Evolutionary conservation across 345 rosid species (phyloP).

Genomic region (Gossypium australe): DNA sequence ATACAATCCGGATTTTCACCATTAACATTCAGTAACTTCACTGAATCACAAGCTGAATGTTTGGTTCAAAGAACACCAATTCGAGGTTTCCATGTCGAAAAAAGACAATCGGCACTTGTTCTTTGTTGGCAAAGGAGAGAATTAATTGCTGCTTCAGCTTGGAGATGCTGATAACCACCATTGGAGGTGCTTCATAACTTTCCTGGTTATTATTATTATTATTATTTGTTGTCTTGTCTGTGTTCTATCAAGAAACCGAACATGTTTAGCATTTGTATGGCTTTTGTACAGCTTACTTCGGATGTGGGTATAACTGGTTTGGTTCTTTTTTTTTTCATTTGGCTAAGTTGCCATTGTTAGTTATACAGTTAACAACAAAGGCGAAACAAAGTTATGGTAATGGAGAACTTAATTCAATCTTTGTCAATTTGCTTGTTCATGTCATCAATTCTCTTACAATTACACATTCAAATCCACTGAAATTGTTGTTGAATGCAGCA

Average conservation of each 20-base stretch:
- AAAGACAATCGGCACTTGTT: slow-evolving; percentile 62
- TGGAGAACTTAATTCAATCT: background rate
- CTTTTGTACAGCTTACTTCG: background rate
- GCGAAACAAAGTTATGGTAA: background rate
- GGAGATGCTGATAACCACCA: slow-evolving; percentile 57
- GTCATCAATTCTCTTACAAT: background rate
- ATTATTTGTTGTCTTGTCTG: background rate
- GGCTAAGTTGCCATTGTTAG: background rate
- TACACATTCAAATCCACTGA: background rate
- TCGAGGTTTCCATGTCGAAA: slow-evolving; percentile 82
- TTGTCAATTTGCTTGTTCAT: background rate
- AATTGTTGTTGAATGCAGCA: too few relatives aligned
- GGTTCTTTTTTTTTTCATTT: background rate
- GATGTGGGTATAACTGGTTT: background rate
- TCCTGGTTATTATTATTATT: slow-evolving; percentile 14
- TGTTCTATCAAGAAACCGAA: background rate
- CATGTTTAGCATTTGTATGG: background rate
- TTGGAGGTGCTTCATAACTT: background rate
- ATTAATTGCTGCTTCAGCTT: slow-evolving; percentile 78
- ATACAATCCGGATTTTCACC: slow-evolving; percentile 66
- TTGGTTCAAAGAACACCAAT: slow-evolving; percentile 58
- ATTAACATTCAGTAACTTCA: slow-evolving; percentile 59
- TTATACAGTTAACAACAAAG: background rate
- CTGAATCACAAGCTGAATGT: slow-evolving; percentile 85
- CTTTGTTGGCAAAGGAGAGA: slow-evolving; percentile 89